Evolutionary conservation across 352 stramenopile genomes (phyloP).

Genomic region (Pythium grandisporangium): DNA sequence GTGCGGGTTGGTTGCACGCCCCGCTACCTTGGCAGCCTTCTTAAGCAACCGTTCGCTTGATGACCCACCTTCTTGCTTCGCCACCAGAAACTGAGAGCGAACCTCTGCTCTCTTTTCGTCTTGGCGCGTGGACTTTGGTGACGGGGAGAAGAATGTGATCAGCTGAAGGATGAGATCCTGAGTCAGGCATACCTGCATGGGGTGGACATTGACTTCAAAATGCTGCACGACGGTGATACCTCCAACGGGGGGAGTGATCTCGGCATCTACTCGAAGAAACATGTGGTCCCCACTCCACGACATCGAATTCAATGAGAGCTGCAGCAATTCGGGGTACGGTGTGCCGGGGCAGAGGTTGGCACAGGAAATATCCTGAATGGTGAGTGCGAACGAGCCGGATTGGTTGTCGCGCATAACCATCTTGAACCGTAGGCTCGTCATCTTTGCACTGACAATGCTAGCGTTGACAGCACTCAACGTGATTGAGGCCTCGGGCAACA

Average conservation of each 20-base stretch:
- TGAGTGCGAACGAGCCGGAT: slow-evolving; percentile 51
- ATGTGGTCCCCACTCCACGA: slow-evolving; percentile 51
- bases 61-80: slow-evolving; percentile 11
- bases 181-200: slow-evolving; percentile 78
- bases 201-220: slow-evolving; percentile 81
- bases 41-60: slow-evolving; percentile 30
- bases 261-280: slow-evolving; percentile 67
- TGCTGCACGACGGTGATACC: slow-evolving; percentile 63
- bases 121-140: slow-evolving; percentile 17
- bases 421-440: slow-evolving; percentile 36
- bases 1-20: slow-evolving; percentile 49
- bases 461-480: slow-evolving; percentile 43
- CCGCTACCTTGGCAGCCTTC: slow-evolving; percentile 49
- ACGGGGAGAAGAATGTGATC: slow-evolving; percentile 40
- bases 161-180: slow-evolving; percentile 72
- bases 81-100: slow-evolving; percentile 51
- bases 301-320: slow-evolving; percentile 23
- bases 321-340: slow-evolving; percentile 61
- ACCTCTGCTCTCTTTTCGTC: slow-evolving; percentile 51
- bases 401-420: slow-evolving; percentile 68
- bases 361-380: slow-evolving; percentile 42
- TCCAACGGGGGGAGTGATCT: slow-evolving; percentile 50
- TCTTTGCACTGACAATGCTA: slow-evolving; percentile 47
- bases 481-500: slow-evolving; percentile 42
- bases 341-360: slow-evolving; percentile 61